Conservation (phyloP, 768 basidiomycete genomes). For the Mycena rosella region DNA sequence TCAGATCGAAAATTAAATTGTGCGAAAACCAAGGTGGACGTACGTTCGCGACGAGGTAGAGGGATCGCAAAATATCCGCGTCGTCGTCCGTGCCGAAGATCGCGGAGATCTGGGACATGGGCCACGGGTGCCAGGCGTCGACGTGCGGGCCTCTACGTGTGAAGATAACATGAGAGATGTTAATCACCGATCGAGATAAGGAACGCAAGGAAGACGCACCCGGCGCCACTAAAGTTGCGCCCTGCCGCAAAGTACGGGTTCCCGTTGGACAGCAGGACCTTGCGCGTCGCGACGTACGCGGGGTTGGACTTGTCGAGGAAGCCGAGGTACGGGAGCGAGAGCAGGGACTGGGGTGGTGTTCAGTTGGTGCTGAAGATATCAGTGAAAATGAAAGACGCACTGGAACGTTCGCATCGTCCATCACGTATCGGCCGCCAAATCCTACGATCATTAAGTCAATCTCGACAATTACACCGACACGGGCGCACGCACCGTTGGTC, state of each 20-base stretch:
- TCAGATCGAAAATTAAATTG: too few relatives aligned
- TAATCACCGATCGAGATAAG: background rate
- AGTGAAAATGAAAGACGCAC: conserved; percentile 52
- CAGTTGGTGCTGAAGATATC: background rate
- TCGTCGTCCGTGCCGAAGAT: conserved; percentile 84
- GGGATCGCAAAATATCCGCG: conserved; percentile 68
- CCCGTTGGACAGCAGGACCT: conserved; percentile 67
- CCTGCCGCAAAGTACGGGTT: conserved; percentile 82
- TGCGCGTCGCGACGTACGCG: conserved; percentile 74
- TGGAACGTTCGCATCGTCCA: conserved; percentile 91
- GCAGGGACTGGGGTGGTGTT: conserved; percentile 65
- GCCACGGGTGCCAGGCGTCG: conserved; percentile 82
- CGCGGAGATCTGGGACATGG: conserved; percentile 83
- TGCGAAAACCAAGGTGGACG: conserved; percentile 42
- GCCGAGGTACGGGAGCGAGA: conserved; percentile 84
- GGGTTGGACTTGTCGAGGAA: conserved; percentile 73
- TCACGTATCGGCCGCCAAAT: conserved; percentile 78
- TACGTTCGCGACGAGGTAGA: conserved; percentile 79
- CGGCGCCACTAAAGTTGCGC: conserved; percentile 73
- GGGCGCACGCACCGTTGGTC: conserved; percentile 67
- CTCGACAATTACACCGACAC: background rate
- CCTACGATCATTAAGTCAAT: conserved; percentile 51
- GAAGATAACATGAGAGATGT: conserved; percentile 11
- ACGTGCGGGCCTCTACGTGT: conserved; percentile 80
- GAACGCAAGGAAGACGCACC: conserved; percentile 57